Base-by-base conservation (phyloP, 192 early-diverging fungal species). In the Rhizophlyctis rosea region DNA sequence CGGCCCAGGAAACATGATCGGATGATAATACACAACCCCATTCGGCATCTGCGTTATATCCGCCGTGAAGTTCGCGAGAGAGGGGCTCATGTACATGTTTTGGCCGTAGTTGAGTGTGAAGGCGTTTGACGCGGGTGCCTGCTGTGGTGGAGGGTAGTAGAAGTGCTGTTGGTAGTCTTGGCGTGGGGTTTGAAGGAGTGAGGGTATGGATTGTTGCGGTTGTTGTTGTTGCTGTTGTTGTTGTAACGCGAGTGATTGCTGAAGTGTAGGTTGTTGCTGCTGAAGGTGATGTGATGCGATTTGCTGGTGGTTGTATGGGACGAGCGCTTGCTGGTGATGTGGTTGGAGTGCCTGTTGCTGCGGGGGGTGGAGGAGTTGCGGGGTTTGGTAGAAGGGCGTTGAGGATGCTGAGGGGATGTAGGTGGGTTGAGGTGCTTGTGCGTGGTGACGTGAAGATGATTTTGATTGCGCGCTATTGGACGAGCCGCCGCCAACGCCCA, bases 31-130 rank as follows among this genome's bases (percentile, higher is more conserved):
- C 24, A 32, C 34, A 4, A 34, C n/a, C 34, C 65, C 62, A 36
- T 58, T 63, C 27, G 69, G 69, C 62, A 71, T 61, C 44, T 71
- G 69, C 4, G 69, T 71, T 39, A 71, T 71, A 36, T 60, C 58
- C 4, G 69, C 69, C 16, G 69, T 60, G 39, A 71, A 65, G 36
- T 71, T 53, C n/a, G 53, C 61, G 35, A 65, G 65, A 7, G 69
- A 71, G 21, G 69, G 69, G 29, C 54, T 47, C 13, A 54, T 47
- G 51, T 69, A 61, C 1, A 36, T 36, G 13, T 52, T 33, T 30
- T 62, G 54, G 28, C 24, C 31, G 62, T 68, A 67, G 34, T 62
- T 67, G 33, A 57, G 34, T 0, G 61, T 57, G 56, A 9, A 61
- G 18, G n/a, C n/a, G 59, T 27, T 18, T n/a, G 21, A n/a, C 50